Evolutionary conservation across 1,284 basidiomycete genomes (phyloP).

Genomic region (Afroboletus lepidellus): DNA sequence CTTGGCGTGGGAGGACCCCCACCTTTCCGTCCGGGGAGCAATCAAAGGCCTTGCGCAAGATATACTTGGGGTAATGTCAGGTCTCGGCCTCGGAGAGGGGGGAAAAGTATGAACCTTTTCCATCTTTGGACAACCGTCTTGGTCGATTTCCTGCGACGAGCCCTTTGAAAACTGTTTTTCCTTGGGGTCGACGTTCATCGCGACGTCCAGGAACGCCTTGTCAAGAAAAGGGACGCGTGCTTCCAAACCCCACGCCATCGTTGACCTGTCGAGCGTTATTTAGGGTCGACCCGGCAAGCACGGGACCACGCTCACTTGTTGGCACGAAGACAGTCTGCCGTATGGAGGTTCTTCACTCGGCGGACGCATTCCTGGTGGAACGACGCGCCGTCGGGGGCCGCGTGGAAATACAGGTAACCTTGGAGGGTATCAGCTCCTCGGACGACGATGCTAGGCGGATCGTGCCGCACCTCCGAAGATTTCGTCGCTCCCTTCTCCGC

Average conservation of each 20-base stretch:
- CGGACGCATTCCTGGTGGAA: constrained; percentile 97
- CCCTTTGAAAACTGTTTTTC: constrained; percentile 94
- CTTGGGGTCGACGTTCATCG: constrained; percentile 89
- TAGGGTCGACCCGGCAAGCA: constrained; percentile 1
- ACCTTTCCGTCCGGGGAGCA: constrained; percentile 82
- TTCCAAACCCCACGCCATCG: constrained; percentile 99
- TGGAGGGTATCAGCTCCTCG: constrained; percentile 3
- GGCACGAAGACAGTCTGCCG: constrained; percentile 94
- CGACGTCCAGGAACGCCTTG: constrained; percentile 91
- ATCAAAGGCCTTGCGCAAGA: constrained; percentile 97
- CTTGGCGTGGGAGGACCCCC: constrained; percentile 5
- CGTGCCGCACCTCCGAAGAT: constrained; percentile 80
- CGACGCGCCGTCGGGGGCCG: constrained; percentile 84
- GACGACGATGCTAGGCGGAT: background rate
- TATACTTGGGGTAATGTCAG: constrained; percentile 60
- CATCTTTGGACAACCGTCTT: constrained; percentile 87
- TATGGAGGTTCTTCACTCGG: constrained; percentile 97
- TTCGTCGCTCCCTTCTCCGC: constrained; percentile 97
- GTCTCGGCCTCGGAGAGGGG: background rate
- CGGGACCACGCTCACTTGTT: constrained; percentile 73
- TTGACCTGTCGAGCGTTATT: constrained; percentile 58
- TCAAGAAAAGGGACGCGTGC: constrained; percentile 99
- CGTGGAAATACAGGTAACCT: constrained; percentile 99
- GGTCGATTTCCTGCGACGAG: constrained; percentile 69
- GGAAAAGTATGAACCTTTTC: constrained; percentile 73